Evolutionary conservation across 768 basidiomycete genomes (phyloP).

Genomic region (Lentinula sp.): DNA sequence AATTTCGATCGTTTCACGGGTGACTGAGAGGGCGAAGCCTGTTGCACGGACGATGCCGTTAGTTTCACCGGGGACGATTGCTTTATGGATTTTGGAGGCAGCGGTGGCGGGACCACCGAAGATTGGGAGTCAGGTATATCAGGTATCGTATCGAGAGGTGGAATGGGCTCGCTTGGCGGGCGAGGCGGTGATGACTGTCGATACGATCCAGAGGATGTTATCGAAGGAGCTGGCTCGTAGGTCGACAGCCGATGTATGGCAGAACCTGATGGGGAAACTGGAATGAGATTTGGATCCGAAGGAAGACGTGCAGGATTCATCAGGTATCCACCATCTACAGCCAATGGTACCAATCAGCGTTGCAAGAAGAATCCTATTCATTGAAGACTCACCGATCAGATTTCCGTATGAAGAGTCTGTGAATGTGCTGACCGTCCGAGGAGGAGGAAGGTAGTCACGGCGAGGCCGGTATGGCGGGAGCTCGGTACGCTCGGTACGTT

Average conservation of each 20-base stretch:
- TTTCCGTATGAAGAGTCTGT: conserved; percentile 59
- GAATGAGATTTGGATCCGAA: conserved; percentile 51
- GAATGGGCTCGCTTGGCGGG: conserved; percentile 37
- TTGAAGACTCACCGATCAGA: conserved; percentile 41
- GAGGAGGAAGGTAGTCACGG: conserved; percentile 28
- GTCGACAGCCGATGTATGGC: conserved; percentile 56
- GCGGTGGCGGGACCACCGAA: neutral
- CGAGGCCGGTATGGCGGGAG: conserved; percentile 43
- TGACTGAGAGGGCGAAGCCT: conserved; percentile 15
- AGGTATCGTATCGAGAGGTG: conserved; percentile 42
- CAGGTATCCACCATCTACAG: conserved; percentile 1
- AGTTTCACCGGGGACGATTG: conserved; percentile 26
- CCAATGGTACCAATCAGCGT: conserved; percentile 6
- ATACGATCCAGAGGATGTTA: conserved; percentile 33
- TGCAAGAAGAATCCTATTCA: neutral
- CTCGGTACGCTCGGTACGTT: conserved; percentile 62
- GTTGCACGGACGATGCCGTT: neutral
- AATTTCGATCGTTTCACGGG: conserved; percentile 56
- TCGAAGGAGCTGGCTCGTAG: conserved; percentile 52
- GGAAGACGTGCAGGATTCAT: neutral
- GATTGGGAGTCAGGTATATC: conserved; percentile 42
- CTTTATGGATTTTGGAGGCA: conserved; percentile 21
- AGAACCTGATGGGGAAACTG: conserved; percentile 62
- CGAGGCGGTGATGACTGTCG: conserved; percentile 29
- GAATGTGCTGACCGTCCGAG: conserved; percentile 31